These are phyloP conservation scores for Citropsis articulata DNA, from an alignment of 345 rosid genomes.

Conservation along the genomic window DNA sequence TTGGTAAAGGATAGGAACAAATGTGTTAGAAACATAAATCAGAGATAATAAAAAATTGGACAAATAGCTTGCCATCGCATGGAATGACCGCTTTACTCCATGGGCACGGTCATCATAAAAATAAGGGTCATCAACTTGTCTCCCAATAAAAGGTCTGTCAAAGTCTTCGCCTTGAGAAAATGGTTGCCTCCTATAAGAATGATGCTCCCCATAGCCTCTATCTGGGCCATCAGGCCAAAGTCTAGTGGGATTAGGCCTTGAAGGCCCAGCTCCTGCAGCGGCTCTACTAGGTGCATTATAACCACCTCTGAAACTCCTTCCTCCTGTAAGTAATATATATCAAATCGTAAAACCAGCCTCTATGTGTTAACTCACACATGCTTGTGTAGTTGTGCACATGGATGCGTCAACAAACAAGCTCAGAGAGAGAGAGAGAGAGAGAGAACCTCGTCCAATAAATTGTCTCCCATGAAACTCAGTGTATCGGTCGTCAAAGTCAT, in stretches of 20 bases:
- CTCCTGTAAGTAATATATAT: conserved; percentile 28
- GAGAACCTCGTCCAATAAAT: conserved; percentile 30
- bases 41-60: neutral
- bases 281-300: conserved; percentile 34
- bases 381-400: neutral
- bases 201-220: conserved; percentile 31
- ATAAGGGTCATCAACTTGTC: conserved; percentile 45
- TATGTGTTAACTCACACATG: neutral
- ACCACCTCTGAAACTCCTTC: conserved; percentile 48
- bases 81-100: conserved; percentile 52
- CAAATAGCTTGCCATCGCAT: conserved; percentile 31
- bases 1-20: neutral
- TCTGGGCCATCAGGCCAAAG: conserved; percentile 38
- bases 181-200: conserved; percentile 38
- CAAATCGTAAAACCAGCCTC: neutral
- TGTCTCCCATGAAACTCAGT: conserved; percentile 36
- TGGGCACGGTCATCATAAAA: conserved; percentile 34
- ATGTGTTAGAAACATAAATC: neutral
- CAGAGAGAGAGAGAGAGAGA: neutral
- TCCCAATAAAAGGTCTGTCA: conserved; percentile 35
- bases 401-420: neutral
- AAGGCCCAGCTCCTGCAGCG: conserved; percentile 26
- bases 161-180: conserved; percentile 42
- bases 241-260: conserved; percentile 38
- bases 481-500: conserved; percentile 28